Percentiles rank a stretch among this genome's conserved stretches.
These are phyloP conservation scores for Nepenthes mirabilis DNA, from an alignment of 148 eudicot species.

Conservation along the genomic window DNA sequence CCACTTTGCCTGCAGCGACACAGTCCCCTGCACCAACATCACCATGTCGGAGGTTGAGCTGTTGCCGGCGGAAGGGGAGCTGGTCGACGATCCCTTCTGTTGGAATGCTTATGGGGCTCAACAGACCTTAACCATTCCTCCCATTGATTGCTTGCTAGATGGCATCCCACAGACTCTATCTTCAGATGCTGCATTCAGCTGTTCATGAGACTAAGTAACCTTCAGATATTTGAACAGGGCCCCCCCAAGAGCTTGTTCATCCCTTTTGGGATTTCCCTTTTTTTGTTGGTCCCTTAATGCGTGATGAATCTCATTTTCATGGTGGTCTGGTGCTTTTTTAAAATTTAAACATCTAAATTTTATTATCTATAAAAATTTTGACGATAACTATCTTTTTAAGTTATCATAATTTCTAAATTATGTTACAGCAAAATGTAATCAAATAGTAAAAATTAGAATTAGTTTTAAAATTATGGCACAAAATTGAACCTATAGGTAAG, in stretches of 20 bases:
- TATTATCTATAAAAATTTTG: too few relatives aligned
- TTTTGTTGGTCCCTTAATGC: constrained; percentile 25
- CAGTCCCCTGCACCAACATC: constrained; percentile 81
- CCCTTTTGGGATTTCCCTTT: constrained; percentile 27
- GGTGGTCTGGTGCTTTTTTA: too few relatives aligned
- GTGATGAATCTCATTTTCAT: constrained; percentile 22
- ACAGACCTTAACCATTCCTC: constrained; percentile 80
- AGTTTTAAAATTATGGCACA: too few relatives aligned
- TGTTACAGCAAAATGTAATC: too few relatives aligned
- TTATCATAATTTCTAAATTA: too few relatives aligned
- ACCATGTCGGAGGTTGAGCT: constrained; percentile 94
- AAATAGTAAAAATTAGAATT: too few relatives aligned
- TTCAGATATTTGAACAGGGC: constrained; percentile 9
- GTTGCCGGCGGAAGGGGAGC: constrained; percentile 58
- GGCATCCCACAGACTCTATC: constrained; percentile 45
- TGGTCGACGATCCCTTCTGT: constrained; percentile 87
- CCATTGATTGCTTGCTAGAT: constrained; percentile 76
- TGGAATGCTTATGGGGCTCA: constrained; percentile 92
- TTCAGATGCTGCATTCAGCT: constrained; percentile 26
- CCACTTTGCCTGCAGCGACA: constrained; percentile 95
- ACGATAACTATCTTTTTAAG: too few relatives aligned
- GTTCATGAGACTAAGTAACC: constrained; percentile 10
- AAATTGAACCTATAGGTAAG: too few relatives aligned
- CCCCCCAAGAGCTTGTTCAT: constrained; percentile 17
- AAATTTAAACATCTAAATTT: too few relatives aligned